A percentile compares a stretch with the other conserved stretches of the same genome.
Evolutionary conservation across 1,284 basidiomycete genomes (phyloP).

Genomic region (Wallemia hederae): DNA sequence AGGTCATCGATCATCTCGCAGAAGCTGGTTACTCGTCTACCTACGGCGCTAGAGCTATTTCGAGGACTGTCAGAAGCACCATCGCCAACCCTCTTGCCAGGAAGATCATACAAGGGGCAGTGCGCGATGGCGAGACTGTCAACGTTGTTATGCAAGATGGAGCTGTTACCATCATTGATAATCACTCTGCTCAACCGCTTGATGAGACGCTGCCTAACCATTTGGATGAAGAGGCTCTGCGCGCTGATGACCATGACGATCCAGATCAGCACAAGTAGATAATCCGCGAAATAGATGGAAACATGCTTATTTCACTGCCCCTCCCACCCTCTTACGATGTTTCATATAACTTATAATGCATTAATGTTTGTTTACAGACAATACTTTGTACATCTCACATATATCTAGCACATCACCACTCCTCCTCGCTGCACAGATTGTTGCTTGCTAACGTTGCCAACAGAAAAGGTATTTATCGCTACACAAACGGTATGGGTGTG

Average conservation of each 20-base stretch:
- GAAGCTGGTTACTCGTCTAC: conserved; percentile 50
- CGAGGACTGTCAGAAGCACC: conserved; percentile 16
- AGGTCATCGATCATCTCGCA: conserved; percentile 42
- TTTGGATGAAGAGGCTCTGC: neutral
- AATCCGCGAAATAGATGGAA: no score
- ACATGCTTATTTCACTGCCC: no score
- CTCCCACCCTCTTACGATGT: no score
- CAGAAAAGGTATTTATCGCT: no score
- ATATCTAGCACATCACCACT: no score
- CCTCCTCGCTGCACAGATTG: no score
- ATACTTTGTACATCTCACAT: no score
- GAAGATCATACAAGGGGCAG: neutral
- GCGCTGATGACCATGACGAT: neutral
- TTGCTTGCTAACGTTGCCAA: no score
- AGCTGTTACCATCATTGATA: neutral
- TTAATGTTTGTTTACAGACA: no score
- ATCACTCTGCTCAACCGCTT: neutral
- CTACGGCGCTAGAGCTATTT: conserved; percentile 60
- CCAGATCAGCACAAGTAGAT: neutral
- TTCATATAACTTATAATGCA: no score
- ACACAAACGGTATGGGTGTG: no score
- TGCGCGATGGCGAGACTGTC: neutral
- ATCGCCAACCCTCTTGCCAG: neutral
- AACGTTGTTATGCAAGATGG: neutral
- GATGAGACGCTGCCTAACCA: neutral